A percentile compares a stretch with the other conserved stretches of the same genome.
Evolutionary conservation across 768 basidiomycete genomes (phyloP).

Genomic region (Rhizopogon vesiculosus): DNA sequence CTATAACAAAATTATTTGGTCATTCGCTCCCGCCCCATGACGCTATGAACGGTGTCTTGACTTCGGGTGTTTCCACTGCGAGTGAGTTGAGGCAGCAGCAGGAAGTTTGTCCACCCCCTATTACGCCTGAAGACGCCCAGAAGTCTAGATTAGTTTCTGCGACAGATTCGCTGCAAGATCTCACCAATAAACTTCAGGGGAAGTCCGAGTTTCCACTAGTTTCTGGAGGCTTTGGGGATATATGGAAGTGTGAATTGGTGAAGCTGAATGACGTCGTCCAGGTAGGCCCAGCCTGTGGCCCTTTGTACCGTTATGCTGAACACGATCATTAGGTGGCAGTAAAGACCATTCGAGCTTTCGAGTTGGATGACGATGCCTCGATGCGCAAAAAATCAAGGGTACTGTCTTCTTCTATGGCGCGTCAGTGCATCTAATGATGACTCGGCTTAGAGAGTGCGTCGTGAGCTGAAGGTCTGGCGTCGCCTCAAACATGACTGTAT

Average conservation of each 20-base stretch:
- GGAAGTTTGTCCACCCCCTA: conserved; percentile 42
- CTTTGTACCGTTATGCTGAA: too few relatives aligned
- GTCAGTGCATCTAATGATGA: not conserved
- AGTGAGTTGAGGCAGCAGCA: too few relatives aligned
- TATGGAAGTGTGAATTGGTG: conserved; percentile 12
- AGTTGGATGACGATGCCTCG: too few relatives aligned
- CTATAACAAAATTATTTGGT: too few relatives aligned
- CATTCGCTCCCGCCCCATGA: too few relatives aligned
- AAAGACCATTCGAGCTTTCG: too few relatives aligned
- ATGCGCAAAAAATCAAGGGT: too few relatives aligned
- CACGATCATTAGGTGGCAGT: too few relatives aligned
- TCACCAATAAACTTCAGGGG: not conserved
- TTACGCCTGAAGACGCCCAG: conserved; percentile 38
- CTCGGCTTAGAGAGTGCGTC: conserved; percentile 17
- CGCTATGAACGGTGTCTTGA: too few relatives aligned
- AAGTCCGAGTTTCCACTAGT: not conserved
- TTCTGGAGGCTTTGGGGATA: conserved; percentile 1
- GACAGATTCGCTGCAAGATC: not conserved
- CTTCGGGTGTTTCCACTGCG: too few relatives aligned
- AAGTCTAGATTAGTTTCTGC: not conserved
- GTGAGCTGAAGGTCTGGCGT: conserved; percentile 17
- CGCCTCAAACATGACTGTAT: conserved; percentile 11
- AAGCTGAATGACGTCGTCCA: not conserved
- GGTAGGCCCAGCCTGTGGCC: too few relatives aligned
- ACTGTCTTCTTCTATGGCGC: not conserved